phyloP scores from a whole-genome alignment of 2,329 filamentous ascomycete genomes.

The Penicillium sp. region DNA sequence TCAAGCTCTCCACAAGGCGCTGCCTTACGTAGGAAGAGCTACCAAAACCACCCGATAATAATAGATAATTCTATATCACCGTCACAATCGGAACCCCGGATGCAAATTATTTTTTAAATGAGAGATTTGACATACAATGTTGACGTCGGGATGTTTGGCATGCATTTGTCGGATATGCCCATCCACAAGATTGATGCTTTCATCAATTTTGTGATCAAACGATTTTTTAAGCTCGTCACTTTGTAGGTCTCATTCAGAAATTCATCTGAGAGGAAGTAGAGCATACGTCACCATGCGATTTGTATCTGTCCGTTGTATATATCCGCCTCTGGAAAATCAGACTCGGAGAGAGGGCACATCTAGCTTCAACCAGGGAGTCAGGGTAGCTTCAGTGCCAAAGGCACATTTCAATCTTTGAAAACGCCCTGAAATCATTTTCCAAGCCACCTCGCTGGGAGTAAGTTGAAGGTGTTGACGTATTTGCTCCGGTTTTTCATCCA shows the following conservation, averaged over 20 bases:
- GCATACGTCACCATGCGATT: conserved; percentile 35
- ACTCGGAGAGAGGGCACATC: conserved; percentile 36
- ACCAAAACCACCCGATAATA: conserved; percentile 44
- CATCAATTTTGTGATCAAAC: conserved; percentile 35
- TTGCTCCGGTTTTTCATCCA: conserved; percentile 32
- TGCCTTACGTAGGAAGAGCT: conserved; percentile 41
- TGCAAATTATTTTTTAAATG: neutral
- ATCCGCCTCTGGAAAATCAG: conserved; percentile 33
- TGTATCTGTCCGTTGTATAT: conserved; percentile 40
- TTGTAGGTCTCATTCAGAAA: neutral
- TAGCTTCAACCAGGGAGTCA: conserved; percentile 36
- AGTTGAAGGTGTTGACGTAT: conserved; percentile 27
- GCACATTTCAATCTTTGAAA: conserved; percentile 44
- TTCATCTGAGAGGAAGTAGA: neutral
- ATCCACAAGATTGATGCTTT: conserved; percentile 39
- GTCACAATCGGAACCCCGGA: neutral
- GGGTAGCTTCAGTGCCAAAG: conserved; percentile 37
- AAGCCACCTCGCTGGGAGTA: conserved; percentile 31
- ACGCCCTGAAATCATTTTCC: conserved; percentile 40
- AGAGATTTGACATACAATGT: conserved; percentile 31
- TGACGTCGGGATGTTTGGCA: conserved; percentile 30
- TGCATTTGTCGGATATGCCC: conserved; percentile 35
- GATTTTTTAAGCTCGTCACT: conserved; percentile 30
- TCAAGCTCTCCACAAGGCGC: conserved; percentile 35
- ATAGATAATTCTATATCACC: conserved; percentile 33